phyloP scores from a whole-genome alignment of 768 basidiomycete genomes.

The Udeniomyces megalosporus region DNA sequence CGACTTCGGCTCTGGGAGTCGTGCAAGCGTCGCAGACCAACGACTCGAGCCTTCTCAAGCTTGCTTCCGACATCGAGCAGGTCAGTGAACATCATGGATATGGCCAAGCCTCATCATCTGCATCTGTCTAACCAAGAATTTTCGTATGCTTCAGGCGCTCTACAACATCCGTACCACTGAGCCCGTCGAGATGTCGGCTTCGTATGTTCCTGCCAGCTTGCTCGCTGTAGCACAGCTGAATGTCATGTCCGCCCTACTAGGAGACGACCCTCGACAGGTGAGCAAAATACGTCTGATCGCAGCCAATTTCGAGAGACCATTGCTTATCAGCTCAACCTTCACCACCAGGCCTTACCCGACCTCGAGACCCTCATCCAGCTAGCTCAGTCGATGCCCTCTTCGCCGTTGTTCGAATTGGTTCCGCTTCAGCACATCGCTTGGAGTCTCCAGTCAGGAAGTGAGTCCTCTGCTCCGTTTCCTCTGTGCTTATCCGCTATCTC shows the following conservation, averaged over 20 bases:
- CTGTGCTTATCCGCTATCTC: too few relatives aligned
- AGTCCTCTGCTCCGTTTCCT: not conserved
- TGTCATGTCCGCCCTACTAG: not conserved
- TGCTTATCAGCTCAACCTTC: not conserved
- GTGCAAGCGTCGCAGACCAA: not conserved
- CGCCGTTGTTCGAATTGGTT: slow-evolving; percentile 9
- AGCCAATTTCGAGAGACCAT: too few relatives aligned
- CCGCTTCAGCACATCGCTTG: slow-evolving; percentile 8
- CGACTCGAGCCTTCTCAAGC: slow-evolving; percentile 4
- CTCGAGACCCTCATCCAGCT: slow-evolving; percentile 2
- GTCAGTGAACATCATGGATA: not conserved
- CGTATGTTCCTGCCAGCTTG: not conserved
- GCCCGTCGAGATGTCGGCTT: not conserved
- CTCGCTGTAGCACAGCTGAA: not conserved
- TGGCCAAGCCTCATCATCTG: too few relatives aligned
- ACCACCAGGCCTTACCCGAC: not conserved
- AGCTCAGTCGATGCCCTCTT: slow-evolving; percentile 10
- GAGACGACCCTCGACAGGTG: not conserved
- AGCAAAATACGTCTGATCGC: too few relatives aligned
- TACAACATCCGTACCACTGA: not conserved
- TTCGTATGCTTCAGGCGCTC: not conserved
- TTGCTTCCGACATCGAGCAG: not conserved
- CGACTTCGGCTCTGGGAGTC: not conserved
- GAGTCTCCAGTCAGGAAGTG: not conserved
- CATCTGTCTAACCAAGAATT: too few relatives aligned